phyloP scores from a whole-genome alignment of 2,329 filamentous ascomycete genomes.

The Colletotrichum sp. region DNA sequence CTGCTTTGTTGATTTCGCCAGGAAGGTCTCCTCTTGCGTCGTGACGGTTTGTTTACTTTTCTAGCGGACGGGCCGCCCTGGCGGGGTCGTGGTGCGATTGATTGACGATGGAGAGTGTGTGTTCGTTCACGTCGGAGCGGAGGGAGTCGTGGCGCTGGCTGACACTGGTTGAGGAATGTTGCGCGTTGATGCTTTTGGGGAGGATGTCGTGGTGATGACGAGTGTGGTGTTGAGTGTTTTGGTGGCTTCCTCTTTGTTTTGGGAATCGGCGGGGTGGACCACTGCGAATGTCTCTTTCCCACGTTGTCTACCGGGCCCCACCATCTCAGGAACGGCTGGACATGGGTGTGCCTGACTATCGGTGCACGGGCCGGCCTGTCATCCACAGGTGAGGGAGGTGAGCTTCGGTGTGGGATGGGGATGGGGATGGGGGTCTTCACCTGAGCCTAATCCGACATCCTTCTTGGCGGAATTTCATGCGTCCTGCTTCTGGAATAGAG shows the following conservation, averaged over 20 bases:
- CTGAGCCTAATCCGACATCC: not conserved
- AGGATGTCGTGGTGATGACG: not conserved
- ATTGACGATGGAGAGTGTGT: not conserved
- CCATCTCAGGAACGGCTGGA: not conserved
- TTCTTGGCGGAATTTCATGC: not conserved
- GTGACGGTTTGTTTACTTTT: not conserved
- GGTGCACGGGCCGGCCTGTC: not conserved
- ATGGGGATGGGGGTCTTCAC: not conserved
- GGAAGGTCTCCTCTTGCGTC: not conserved
- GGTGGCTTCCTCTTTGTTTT: not conserved
- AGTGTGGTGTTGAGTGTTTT: not conserved
- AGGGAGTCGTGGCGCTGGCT: not conserved
- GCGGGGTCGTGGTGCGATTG: not conserved
- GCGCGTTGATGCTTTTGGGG: not conserved
- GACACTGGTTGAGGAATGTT: not conserved
- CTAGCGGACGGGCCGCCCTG: not conserved
- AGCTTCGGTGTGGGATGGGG: not conserved
- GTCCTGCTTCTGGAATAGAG: not conserved
- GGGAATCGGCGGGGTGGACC: not conserved
- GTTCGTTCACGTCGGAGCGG: not conserved
- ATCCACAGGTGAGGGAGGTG: not conserved
- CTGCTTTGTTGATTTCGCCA: not conserved
- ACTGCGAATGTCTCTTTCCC: not conserved
- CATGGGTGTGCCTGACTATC: not conserved
- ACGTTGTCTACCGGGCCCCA: slow-evolving; percentile 8